Percentiles rank a stretch among this genome's conserved stretches.
These are phyloP conservation scores for Epichloe amarillans DNA, from an alignment of 2,329 filamentous ascomycete species.

Conservation along the genomic window DNA sequence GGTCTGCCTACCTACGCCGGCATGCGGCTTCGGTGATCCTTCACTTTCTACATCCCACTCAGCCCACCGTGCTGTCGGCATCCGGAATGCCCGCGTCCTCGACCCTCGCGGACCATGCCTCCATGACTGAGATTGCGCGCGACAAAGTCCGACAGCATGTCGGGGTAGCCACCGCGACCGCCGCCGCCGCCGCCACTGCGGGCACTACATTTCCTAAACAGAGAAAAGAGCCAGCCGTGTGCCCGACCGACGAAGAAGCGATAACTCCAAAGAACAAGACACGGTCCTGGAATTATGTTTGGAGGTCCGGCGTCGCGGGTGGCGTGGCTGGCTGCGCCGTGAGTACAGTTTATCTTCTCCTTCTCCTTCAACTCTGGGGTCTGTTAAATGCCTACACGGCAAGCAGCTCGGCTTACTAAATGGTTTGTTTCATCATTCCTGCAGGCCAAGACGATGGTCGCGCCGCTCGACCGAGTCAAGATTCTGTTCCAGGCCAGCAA, in stretches of 20 bases:
- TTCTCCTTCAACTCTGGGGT: too few relatives aligned
- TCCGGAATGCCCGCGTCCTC: slow-evolving; percentile 41
- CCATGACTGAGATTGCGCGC: slow-evolving; percentile 39
- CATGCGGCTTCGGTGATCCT: slow-evolving; percentile 10
- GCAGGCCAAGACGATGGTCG: slow-evolving; percentile 89
- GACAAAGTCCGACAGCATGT: slow-evolving; percentile 18
- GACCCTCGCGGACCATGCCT: slow-evolving; percentile 42
- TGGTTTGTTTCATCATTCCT: background rate
- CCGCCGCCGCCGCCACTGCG: slow-evolving; percentile 6
- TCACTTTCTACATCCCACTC: slow-evolving; percentile 4
- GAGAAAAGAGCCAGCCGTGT: slow-evolving; percentile 27
- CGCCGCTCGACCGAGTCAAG: slow-evolving; percentile 92
- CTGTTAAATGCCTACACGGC: too few relatives aligned
- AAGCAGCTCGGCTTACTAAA: too few relatives aligned
- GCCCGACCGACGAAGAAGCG: slow-evolving; percentile 36
- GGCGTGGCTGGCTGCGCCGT: slow-evolving; percentile 87
- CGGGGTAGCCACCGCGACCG: slow-evolving; percentile 6
- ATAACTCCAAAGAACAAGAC: slow-evolving; percentile 31
- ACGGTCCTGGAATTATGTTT: slow-evolving; percentile 69
- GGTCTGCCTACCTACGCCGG: background rate
- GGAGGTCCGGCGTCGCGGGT: slow-evolving; percentile 74
- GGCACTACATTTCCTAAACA: slow-evolving; percentile 5
- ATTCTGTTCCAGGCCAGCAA: slow-evolving; percentile 96
- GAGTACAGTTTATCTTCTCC: slow-evolving; percentile 23
- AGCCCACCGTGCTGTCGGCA: slow-evolving; percentile 3